phyloP scores from a whole-genome alignment of 441 rosid species.

The Arabidopsis lyrata region DNA sequence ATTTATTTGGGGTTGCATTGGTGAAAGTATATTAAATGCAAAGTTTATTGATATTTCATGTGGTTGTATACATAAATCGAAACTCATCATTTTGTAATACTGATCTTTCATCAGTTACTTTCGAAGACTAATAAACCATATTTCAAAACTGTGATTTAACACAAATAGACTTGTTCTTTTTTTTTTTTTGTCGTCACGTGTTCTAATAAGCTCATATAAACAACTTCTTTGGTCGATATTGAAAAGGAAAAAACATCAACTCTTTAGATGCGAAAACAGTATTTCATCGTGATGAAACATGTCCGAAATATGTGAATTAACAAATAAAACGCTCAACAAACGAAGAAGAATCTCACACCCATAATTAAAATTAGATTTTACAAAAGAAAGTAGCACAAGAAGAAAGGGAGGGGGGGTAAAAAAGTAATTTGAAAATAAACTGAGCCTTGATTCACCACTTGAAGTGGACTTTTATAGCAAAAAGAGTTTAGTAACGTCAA shows the following conservation, averaged over 20 bases:
- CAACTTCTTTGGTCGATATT: background rate
- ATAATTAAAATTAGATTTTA: background rate
- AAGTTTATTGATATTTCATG: background rate
- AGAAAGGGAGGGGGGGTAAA: conserved; percentile 25
- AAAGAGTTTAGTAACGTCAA: conserved; percentile 21
- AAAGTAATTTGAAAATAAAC: background rate
- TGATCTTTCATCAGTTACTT: background rate
- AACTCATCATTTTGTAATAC: background rate
- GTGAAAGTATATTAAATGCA: background rate
- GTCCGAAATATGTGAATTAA: conserved; percentile 22
- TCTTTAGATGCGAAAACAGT: background rate
- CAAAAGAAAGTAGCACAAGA: background rate
- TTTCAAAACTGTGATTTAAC: background rate
- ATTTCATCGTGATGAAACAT: conserved; percentile 39
- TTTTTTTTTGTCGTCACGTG: no score
- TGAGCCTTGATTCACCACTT: conserved; percentile 5
- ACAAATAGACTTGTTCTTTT: background rate
- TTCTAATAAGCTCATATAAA: background rate
- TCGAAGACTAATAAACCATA: background rate
- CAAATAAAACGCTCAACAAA: background rate
- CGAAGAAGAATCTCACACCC: conserved; percentile 2
- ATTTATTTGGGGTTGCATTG: background rate
- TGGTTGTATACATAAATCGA: background rate
- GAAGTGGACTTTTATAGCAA: conserved; percentile 40
- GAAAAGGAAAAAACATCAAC: background rate